Percentiles rank a stretch among this genome's conserved stretches.
Evolutionary conservation across 805 yeast genomes (phyloP).

Genomic region (Teunomyces tritomae): DNA sequence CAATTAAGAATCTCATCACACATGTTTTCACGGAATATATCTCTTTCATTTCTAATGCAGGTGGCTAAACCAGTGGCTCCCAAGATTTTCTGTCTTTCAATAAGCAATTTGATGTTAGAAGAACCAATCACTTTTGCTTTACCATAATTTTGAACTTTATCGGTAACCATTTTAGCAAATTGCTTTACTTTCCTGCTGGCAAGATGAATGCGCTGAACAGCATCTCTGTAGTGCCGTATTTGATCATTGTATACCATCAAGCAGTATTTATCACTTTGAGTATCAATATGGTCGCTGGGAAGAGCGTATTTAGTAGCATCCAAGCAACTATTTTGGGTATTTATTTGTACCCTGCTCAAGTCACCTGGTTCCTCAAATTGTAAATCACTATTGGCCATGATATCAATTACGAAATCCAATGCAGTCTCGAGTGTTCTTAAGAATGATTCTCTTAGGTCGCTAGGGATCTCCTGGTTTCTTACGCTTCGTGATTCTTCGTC

Average conservation of each 20-base stretch:
- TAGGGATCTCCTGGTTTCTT: constrained; percentile 33
- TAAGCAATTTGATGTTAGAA: constrained; percentile 45
- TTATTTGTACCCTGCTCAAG: constrained; percentile 21
- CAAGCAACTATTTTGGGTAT: constrained; percentile 31
- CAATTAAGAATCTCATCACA: constrained; percentile 68
- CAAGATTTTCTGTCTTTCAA: constrained; percentile 54
- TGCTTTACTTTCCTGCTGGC: constrained; percentile 63
- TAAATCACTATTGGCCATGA: constrained; percentile 48
- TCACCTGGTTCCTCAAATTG: constrained; percentile 33
- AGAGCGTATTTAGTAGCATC: constrained; percentile 44
- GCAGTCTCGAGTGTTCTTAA: constrained; percentile 42
- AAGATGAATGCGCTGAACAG: constrained; percentile 58
- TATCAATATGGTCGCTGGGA: constrained; percentile 32
- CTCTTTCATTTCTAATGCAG: constrained; percentile 64
- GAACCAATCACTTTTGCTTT: constrained; percentile 67
- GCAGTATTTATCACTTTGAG: constrained; percentile 45
- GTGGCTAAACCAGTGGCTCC: constrained; percentile 64
- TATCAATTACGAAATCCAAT: constrained; percentile 62
- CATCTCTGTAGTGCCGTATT: constrained; percentile 70
- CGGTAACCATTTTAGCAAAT: constrained; percentile 72
- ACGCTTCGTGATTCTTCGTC: constrained; percentile 16
- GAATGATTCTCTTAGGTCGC: constrained; percentile 38
- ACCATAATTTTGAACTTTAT: constrained; percentile 60
- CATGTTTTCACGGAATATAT: constrained; percentile 77
- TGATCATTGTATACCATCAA: constrained; percentile 77